Evolutionary conservation across 2,329 filamentous ascomycete species (phyloP).

Genomic region (Davidsoniella australis): DNA sequence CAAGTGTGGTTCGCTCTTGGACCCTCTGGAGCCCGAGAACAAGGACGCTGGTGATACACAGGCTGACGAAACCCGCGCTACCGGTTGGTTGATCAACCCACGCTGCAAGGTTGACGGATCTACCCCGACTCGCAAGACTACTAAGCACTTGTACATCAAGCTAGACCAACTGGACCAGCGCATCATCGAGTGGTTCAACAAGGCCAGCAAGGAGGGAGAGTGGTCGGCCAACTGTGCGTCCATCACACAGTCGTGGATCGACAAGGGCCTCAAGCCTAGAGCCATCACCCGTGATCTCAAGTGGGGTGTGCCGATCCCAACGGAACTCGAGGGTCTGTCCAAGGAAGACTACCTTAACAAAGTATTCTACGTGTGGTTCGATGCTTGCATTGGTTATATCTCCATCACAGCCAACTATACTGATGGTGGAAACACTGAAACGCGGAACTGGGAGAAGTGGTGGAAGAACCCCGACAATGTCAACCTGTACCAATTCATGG

Average conservation of each 20-base stretch:
- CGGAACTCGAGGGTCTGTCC: conserved; percentile 30
- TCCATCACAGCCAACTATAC: conserved; percentile 89
- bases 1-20: conserved; percentile 54
- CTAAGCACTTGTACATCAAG: conserved; percentile 80
- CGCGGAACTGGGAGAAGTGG: conserved; percentile 76
- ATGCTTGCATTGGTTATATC: conserved; percentile 86
- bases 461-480: conserved; percentile 84
- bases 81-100: conserved; percentile 53
- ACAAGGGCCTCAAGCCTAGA: conserved; percentile 67
- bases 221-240: conserved; percentile 61
- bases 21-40: conserved; percentile 42
- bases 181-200: conserved; percentile 61
- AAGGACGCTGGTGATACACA: conserved; percentile 20
- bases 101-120: conserved; percentile 82
- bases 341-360: conserved; percentile 39
- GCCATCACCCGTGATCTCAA: conserved; percentile 86
- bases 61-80: conserved; percentile 20
- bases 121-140: conserved; percentile 61
- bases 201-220: conserved; percentile 53
- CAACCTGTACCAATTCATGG: conserved; percentile 85
- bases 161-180: conserved; percentile 67
- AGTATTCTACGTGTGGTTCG: conserved; percentile 89
- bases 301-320: conserved; percentile 56
- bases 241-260: conserved; percentile 68
- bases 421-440: conserved; percentile 25